Evolutionary conservation across 139 green algal species (phyloP), one percentile per base, ranked within the genome.

Genomic region (Chlamydomonas sp.): DNA sequence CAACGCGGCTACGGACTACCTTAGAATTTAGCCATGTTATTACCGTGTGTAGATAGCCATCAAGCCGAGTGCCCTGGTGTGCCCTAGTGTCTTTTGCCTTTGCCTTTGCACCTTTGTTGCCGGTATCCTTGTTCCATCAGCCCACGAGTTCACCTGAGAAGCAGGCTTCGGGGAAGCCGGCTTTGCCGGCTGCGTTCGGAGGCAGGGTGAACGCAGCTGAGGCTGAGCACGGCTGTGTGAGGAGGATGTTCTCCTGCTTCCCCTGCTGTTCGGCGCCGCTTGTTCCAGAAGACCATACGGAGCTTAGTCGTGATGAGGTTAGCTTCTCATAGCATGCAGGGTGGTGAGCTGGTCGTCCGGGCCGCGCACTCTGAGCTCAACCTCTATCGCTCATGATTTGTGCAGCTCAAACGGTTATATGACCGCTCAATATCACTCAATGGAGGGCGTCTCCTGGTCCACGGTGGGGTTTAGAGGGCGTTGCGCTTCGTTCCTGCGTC

Each of bases 371-470:
- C 31, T 49, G 74, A 58, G 15, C 63, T 77, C 4, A 18, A 57
- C 79, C 16, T 62, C 66, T 67, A 15, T 63, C 8, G 9, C 78
- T 49, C 62, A 20, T 7, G 18, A 68, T 31, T 75, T 16, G 79
- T 72, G 83, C 91, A 95, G 93, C 77, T 96, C n/a, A 91, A 92
- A 87, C 59, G 68, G 4, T 85, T 96, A 4, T 95, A 93, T 62
- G 87, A 92, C 1, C 86, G 88, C 14, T 93, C 88, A 8, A 60
- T 95, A 8, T 72, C 77, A 9, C 17, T 92, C 58, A 96, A 96
- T 77, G 84, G 95, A 18, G 93, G 92, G 8, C 85, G 89, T 6
- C 89, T 96, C 16, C 93, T 95, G 69, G 90, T 97, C 5, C 92
- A 94, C 76, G 94, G 93, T 96, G 76, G 71, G 92, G 63, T 60